Base-by-base conservation (phyloP, 1,284 basidiomycete species). In the Golubevia sp. region DNA sequence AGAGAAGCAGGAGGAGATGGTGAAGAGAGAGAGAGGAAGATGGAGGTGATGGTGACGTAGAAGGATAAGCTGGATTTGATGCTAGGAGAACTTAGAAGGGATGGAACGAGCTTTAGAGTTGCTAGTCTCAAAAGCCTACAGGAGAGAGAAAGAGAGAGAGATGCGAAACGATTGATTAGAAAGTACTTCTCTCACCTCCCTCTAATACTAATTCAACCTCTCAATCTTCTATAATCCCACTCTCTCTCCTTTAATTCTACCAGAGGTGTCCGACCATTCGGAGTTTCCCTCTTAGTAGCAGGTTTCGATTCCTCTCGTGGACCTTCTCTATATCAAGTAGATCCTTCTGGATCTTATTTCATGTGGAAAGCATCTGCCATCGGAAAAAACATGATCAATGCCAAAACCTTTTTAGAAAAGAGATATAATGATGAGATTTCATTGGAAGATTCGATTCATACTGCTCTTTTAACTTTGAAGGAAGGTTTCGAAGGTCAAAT, bases 311-410 rank as follows among this genome's bases (percentile, higher is more conserved):
- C 88, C 73, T 91, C 91, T 82, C 90, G 94, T 21, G 96, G 96
- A 18, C 93, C 94, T 69, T 92, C 90, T 44, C 88, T 99, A 67
- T 99, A 97, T 86, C 97, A 99, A 85, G 96, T 99, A 60, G 97
- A 99, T 86, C 97, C 97, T 20, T 97, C 94, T 54, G 97, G 97
- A 54, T 94, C 93, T 55, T 82, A 74, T 58, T 99, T 94, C 86
- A 95, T 97, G 57, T 99, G 97, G 97, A 99, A 99, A 85, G 97
- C 97, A 13, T 96, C 93, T 82, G 97, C 97, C 15, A 99, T 99
- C 78, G 97, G 97, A 49, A 99, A 99, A 87, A 99, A 99, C 86
- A 98, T 98, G 93, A 90, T 94, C 60, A 99, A 99, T 82, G 97
- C 95, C 59, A 99, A 99, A 86, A 98, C 97, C 1, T 99, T 99